Evolutionary conservation across 495 filamentous ascomycete species (phyloP).

Genomic region (Aspergillus asperescens): DNA sequence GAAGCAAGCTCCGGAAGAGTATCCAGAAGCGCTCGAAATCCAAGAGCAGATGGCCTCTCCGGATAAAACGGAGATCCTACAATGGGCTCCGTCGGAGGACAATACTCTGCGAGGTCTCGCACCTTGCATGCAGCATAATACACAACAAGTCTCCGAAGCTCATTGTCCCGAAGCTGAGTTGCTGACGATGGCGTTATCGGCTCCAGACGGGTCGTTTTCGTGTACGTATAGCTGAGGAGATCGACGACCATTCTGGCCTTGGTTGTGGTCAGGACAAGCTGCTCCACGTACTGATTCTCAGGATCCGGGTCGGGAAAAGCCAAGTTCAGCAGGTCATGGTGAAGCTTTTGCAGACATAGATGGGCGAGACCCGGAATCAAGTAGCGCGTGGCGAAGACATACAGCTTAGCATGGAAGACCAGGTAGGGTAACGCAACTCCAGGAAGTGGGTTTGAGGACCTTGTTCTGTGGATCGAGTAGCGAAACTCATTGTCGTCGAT

Average conservation of each 20-base stretch:
- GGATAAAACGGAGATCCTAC: slow-evolving; percentile 22
- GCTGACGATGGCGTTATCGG: slow-evolving; percentile 39
- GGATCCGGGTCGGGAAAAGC: slow-evolving; percentile 21
- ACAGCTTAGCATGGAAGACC: slow-evolving; percentile 44
- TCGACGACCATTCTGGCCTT: slow-evolving; percentile 38
- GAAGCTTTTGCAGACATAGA: slow-evolving; percentile 41
- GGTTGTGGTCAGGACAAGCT: slow-evolving; percentile 21
- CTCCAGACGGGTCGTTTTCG: slow-evolving; percentile 39
- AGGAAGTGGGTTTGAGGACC: slow-evolving; percentile 13
- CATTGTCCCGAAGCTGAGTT: slow-evolving; percentile 43
- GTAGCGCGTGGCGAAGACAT: slow-evolving; percentile 44
- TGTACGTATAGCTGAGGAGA: slow-evolving; percentile 40
- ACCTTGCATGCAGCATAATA: slow-evolving; percentile 45
- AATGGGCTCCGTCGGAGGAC: slow-evolving; percentile 29
- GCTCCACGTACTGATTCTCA: slow-evolving; percentile 16
- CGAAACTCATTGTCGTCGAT: slow-evolving; percentile 35
- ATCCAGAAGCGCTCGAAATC: slow-evolving; percentile 36
- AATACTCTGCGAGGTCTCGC: slow-evolving; percentile 38
- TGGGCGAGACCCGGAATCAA: slow-evolving; percentile 42
- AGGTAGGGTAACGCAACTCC: slow-evolving; percentile 33
- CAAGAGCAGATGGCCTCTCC: slow-evolving; percentile 24
- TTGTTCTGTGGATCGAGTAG: slow-evolving; percentile 6
- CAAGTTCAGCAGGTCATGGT: slow-evolving; percentile 33
- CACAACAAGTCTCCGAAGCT: slow-evolving; percentile 39
- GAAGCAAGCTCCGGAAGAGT: slow-evolving; percentile 40